These are phyloP conservation scores for Gracilaria domingensis DNA, from an alignment of 23 red algal species.

Conservation along the genomic window DNA sequence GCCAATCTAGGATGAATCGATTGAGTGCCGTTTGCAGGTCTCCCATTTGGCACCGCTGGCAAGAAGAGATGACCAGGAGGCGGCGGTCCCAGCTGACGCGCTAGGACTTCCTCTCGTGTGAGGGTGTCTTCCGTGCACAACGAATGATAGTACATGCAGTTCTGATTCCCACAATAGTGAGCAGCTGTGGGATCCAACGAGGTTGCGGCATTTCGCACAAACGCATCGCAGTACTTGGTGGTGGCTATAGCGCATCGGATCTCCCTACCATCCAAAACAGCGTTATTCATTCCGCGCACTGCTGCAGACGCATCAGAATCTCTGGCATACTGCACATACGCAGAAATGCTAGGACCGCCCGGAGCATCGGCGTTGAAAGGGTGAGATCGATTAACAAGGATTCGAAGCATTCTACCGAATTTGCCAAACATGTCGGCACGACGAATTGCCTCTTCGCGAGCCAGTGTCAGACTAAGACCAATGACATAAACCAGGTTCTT, in stretches of 20 bases:
- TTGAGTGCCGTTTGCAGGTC: neutral
- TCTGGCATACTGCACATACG: constrained; percentile 88
- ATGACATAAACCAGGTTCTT: constrained; percentile 90
- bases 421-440: constrained; percentile 93
- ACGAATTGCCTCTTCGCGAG: constrained; percentile 80
- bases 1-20: constrained; percentile 32
- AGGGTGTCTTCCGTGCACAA: constrained; percentile 57
- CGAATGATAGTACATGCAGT: constrained; percentile 95
- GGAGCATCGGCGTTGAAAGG: constrained; percentile 75
- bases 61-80: constrained; percentile 93
- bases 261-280: constrained; percentile 87
- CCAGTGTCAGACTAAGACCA: constrained; percentile 77
- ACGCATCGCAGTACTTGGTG: constrained; percentile 96
- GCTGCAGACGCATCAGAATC: constrained; percentile 84
- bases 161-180: constrained; percentile 81
- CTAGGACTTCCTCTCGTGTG: constrained; percentile 75
- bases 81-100: constrained; percentile 83
- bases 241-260: constrained; percentile 84
- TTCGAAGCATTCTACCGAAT: constrained; percentile 83
- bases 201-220: constrained; percentile 61
- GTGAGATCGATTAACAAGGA: constrained; percentile 88
- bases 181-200: constrained; percentile 42
- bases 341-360: constrained; percentile 83
- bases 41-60: constrained; percentile 24
- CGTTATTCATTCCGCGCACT: constrained; percentile 77